A percentile compares a stretch with the other conserved stretches of the same genome.
These are phyloP conservation scores for Eutrema salsugineum DNA, from an alignment of 441 rosid genomes.

Conservation along the genomic window DNA sequence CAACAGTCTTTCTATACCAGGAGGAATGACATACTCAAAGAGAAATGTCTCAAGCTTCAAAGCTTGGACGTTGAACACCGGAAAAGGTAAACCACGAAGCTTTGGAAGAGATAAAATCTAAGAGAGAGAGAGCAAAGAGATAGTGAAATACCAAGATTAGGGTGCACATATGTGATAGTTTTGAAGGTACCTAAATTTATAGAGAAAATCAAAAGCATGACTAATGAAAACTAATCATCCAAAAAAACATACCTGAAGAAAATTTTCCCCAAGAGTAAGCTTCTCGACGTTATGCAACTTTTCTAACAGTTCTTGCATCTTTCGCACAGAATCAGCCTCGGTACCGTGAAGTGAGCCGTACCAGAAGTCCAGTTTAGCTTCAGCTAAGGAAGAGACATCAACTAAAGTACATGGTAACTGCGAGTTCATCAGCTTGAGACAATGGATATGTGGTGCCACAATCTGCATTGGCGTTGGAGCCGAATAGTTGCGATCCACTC, in stretches of 20 bases:
- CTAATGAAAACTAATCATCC: too few relatives aligned
- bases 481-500: not conserved
- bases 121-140: too few relatives aligned
- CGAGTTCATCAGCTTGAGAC: not conserved
- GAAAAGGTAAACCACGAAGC: not conserved
- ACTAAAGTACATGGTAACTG: not conserved
- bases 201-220: too few relatives aligned
- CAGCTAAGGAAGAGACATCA: not conserved
- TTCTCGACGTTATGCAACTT: not conserved
- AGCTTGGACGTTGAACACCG: not conserved
- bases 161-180: too few relatives aligned
- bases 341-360: too few relatives aligned
- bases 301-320: not conserved
- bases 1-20: not conserved
- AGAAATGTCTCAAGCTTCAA: not conserved
- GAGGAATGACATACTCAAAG: not conserved
- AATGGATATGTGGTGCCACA: not conserved
- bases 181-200: too few relatives aligned
- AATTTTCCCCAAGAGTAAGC: not conserved
- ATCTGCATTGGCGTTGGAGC: not conserved
- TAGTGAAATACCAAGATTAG: too few relatives aligned
- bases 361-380: too few relatives aligned
- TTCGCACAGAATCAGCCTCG: too few relatives aligned
- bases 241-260: conserved; percentile 10
- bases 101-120: not conserved